A percentile compares a stretch with the other conserved stretches of the same genome.
Evolutionary conservation across 2,329 filamentous ascomycete species (phyloP).

Genomic region (Aspergillus arachidicola): DNA sequence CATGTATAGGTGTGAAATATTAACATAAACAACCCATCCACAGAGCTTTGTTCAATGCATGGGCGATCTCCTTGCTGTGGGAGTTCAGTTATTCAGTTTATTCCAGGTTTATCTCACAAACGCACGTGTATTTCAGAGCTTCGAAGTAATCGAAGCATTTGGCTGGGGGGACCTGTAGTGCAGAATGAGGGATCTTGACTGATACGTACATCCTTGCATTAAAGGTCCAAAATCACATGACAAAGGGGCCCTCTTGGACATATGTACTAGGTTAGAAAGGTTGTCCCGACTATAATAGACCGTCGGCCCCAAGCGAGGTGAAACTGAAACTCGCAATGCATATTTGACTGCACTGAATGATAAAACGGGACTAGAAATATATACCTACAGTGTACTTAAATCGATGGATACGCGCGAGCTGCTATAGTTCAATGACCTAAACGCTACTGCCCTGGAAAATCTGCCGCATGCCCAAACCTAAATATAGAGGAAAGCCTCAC

Average conservation of each 20-base stretch:
- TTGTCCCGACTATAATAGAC: background rate
- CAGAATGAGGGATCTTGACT: background rate
- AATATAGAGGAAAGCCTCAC: background rate
- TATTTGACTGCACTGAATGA: too few species aligned
- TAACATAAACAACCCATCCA: background rate
- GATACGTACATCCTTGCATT: background rate
- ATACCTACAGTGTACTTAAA: too few species aligned
- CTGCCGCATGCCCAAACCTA: background rate
- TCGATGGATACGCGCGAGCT: too few species aligned
- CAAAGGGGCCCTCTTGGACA: background rate
- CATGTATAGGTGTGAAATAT: background rate
- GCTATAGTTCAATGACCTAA: too few species aligned
- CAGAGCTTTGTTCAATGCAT: background rate
- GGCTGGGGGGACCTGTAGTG: background rate
- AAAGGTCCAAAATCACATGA: background rate
- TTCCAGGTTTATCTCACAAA: background rate
- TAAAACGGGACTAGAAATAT: too few species aligned
- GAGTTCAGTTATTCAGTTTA: background rate
- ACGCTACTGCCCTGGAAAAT: background rate
- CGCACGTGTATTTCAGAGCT: background rate
- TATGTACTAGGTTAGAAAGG: background rate
- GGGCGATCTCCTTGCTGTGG: background rate
- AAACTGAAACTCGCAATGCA: background rate
- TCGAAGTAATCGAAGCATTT: background rate
- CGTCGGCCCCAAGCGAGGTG: background rate